Evolutionary conservation across 2,329 filamentous ascomycete genomes (phyloP), one percentile per base, ranked within the genome.

Genomic region (Blumeria graminis): DNA sequence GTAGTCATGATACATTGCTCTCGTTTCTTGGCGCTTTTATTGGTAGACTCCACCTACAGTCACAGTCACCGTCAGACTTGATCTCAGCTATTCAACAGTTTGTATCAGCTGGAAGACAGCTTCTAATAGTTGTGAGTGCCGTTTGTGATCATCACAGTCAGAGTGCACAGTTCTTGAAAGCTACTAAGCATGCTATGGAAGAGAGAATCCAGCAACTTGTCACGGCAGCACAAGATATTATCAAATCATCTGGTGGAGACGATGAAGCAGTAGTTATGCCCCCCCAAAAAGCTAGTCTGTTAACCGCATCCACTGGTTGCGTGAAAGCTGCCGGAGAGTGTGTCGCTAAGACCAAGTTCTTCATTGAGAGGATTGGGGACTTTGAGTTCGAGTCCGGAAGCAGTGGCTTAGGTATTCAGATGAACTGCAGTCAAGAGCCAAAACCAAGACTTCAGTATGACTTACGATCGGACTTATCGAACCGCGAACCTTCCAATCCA

Each of bases 11-110:
- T 69, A 79, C 78, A 7, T 94, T 96, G 65, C 72, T 98, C 56
- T 92, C 89, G 6, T 84, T 89, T 65, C 78, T 98, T 55, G 90
- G 86, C 55, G 93, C 87, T 4, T 94, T 96, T 67, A 90, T 96
- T 66, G 92, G 92, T 14, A 75, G 80, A 39, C 76, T 95, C 57
- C 87, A 95, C 68, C 74, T 95, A 58, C 88, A 95, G 67, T 92
- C 89, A n/a, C 83, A 92, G 60, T 92, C 88, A 7, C 83, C 87
- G 8, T 79, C 84, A 0, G 88, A 94, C 66, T 75, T 96, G 53
- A 80, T 88, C 35, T 71, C 81, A 10, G 88, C 86, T 14, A 90
- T 93, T 52, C 82, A 86, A 65, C 82, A 90, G 66, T 86, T 89
- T 8, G 85, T 89, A 9, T 75, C 80, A 7, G 88, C 89, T 2